phyloP scores from a whole-genome alignment of 2,329 filamentous ascomycete genomes.

The Arthrinium phaeospermum region DNA sequence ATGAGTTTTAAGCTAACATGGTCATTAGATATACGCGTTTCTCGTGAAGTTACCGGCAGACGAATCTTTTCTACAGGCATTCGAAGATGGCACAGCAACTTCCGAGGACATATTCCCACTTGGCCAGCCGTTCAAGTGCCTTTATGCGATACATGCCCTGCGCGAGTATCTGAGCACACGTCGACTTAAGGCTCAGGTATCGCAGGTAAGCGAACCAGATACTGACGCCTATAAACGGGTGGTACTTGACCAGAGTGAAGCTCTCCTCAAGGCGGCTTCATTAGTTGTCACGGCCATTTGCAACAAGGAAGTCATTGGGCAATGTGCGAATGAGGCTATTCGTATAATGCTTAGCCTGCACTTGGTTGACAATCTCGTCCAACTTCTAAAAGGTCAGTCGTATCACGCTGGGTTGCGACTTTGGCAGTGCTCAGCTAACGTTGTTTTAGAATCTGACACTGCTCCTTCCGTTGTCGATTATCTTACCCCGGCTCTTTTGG shows the following conservation, averaged over 20 bases:
- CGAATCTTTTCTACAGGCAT: constrained; percentile 62
- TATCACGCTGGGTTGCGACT: neutral
- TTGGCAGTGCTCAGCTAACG: neutral
- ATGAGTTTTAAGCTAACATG: constrained; percentile 27
- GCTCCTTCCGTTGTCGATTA: constrained; percentile 28
- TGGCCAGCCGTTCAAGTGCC: constrained; percentile 71
- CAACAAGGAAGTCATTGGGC: constrained; percentile 57
- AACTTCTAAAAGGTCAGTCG: constrained; percentile 58
- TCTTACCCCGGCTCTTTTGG: constrained; percentile 31
- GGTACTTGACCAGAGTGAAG: constrained; percentile 37
- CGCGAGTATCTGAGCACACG: constrained; percentile 61
- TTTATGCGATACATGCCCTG: constrained; percentile 75
- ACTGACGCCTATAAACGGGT: constrained; percentile 31
- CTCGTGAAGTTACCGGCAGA: constrained; percentile 73
- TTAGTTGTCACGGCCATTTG: constrained; percentile 67
- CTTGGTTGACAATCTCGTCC: constrained; percentile 62
- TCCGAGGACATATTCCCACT: constrained; percentile 70
- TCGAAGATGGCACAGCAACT: constrained; percentile 59
- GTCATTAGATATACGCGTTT: constrained; percentile 68
- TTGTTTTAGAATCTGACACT: constrained; percentile 32
- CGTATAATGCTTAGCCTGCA: constrained; percentile 56
- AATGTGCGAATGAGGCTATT: constrained; percentile 48
- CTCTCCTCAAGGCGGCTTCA: constrained; percentile 52
- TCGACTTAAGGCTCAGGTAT: constrained; percentile 34
- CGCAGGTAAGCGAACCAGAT: constrained; percentile 33